These are phyloP conservation scores for Rhododendron ferrugineum DNA, from an alignment of 148 eudicot genomes.

Conservation along the genomic window DNA sequence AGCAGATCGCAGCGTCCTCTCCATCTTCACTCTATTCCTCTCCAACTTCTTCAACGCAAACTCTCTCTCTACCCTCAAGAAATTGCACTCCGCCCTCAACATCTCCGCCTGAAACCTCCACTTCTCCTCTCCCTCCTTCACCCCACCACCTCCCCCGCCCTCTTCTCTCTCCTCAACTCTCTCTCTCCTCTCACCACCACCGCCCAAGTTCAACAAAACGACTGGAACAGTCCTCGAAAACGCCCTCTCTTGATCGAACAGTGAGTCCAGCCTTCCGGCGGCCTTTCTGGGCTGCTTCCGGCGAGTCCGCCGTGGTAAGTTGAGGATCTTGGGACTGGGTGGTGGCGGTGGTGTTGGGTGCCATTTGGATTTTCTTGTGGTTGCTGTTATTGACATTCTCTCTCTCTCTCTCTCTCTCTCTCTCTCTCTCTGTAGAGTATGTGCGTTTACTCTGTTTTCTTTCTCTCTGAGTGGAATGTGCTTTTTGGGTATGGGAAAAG, in stretches of 20 bases:
- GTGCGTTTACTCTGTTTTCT: background rate
- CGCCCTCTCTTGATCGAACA: slow-evolving; percentile 46
- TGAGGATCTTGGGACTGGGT: slow-evolving; percentile 59
- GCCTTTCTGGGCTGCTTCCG: slow-evolving; percentile 36
- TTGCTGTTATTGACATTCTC: slow-evolving; percentile 22
- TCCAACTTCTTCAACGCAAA: slow-evolving; percentile 53
- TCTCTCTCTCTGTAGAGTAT: background rate
- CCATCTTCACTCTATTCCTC: slow-evolving; percentile 40
- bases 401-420: slow-evolving; percentile 6
- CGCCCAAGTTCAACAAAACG: slow-evolving; percentile 32
- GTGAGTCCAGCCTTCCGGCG: slow-evolving; percentile 26
- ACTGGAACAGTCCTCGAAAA: slow-evolving; percentile 30
- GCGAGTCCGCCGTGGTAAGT: slow-evolving; percentile 57
- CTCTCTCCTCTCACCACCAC: slow-evolving; percentile 29
- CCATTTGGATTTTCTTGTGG: slow-evolving; percentile 46
- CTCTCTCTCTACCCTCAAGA: slow-evolving; percentile 67
- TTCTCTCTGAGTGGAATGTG: background rate
- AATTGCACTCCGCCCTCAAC: slow-evolving; percentile 76
- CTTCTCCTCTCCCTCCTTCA: slow-evolving; percentile 37
- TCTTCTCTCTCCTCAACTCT: slow-evolving; percentile 25
- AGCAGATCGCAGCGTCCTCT: slow-evolving; percentile 56
- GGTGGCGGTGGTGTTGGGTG: slow-evolving; percentile 61
- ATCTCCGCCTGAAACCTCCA: slow-evolving; percentile 84
- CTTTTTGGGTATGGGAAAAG: background rate
- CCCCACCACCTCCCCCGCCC: background rate